phyloP scores from a whole-genome alignment of 2,329 filamentous ascomycete species.

The Stagonosporopsis cucurbitacearum region DNA sequence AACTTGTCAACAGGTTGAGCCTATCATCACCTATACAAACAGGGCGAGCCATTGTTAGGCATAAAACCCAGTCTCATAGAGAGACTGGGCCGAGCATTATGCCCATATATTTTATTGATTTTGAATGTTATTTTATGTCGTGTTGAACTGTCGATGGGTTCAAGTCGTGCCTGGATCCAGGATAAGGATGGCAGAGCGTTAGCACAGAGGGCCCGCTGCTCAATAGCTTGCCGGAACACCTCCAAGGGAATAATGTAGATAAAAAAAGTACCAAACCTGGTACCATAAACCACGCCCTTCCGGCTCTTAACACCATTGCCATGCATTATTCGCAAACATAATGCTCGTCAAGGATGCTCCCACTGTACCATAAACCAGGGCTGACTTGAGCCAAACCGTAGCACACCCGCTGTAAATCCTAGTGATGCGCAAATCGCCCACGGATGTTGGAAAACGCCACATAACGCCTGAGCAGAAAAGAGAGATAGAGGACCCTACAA shows the following conservation, averaged over 20 bases:
- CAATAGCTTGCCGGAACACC: conserved; percentile 10
- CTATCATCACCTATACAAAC: neutral
- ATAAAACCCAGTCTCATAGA: conserved; percentile 34
- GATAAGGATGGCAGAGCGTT: conserved; percentile 13
- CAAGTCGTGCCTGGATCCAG: conserved; percentile 36
- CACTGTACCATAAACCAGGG: conserved; percentile 5
- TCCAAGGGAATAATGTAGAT: conserved; percentile 11
- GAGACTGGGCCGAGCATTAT: conserved; percentile 37
- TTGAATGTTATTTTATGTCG: conserved; percentile 26
- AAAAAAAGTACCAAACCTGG: conserved; percentile 23
- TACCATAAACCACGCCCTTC: conserved; percentile 14
- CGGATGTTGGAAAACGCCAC: conserved; percentile 20
- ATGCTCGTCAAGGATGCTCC: conserved; percentile 9
- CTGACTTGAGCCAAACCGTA: conserved; percentile 10
- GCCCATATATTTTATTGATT: conserved; percentile 44
- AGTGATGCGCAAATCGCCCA: conserved; percentile 23
- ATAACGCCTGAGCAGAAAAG: conserved; percentile 26
- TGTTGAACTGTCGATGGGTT: conserved; percentile 31
- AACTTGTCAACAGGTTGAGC: neutral
- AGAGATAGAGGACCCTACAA: conserved; percentile 26
- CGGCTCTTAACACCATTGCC: conserved; percentile 18
- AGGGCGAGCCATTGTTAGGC: conserved; percentile 23
- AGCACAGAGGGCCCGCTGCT: conserved; percentile 10
- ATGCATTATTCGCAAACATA: conserved; percentile 12
- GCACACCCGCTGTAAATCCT: conserved; percentile 6